These are phyloP conservation scores for Tolypocladium inflatum DNA, from an alignment of 2,329 filamentous ascomycete species.

Conservation along the genomic window DNA sequence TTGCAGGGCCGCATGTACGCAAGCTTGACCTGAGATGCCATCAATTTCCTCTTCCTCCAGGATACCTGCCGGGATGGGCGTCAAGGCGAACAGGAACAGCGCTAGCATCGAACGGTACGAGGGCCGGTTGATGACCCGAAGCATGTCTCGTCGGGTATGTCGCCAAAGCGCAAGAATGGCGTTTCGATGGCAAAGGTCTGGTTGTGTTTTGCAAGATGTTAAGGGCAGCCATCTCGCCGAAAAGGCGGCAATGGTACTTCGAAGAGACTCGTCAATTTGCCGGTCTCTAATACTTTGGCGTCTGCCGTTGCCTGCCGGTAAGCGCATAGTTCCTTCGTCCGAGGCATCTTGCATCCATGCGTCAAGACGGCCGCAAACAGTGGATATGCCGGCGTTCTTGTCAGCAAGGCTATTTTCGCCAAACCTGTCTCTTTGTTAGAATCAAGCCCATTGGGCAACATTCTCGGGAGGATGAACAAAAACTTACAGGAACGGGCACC, in stretches of 20 bases:
- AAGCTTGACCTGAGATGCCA: conserved; percentile 28
- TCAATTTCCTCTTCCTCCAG: conserved; percentile 30
- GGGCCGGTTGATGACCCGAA: conserved; percentile 28
- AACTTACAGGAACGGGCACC: conserved; percentile 31
- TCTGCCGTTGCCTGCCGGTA: conserved; percentile 2
- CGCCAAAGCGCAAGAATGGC: conserved; percentile 22
- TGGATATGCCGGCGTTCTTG: conserved; percentile 19
- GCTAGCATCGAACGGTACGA: conserved; percentile 31
- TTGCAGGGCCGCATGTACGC: conserved; percentile 29
- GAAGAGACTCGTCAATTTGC: conserved; percentile 14
- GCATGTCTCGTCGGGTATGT: conserved; percentile 24
- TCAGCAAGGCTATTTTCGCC: conserved; percentile 14
- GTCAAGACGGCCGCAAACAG: conserved; percentile 21
- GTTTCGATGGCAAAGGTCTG: conserved; percentile 5
- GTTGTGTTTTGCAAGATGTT: conserved; percentile 1
- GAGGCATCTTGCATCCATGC: conserved; percentile 20
- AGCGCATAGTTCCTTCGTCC: conserved; percentile 1
- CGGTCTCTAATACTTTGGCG: conserved; percentile 8
- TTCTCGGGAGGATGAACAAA: too few relatives aligned
- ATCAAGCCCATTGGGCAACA: background rate
- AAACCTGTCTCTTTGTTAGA: conserved; percentile 8
- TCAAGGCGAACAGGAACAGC: conserved; percentile 28
- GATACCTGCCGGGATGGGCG: conserved; percentile 28
- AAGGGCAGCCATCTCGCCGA: conserved; percentile 19
- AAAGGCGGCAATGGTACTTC: conserved; percentile 17